Evolutionary conservation across 495 filamentous ascomycete genomes (phyloP), one percentile per base, ranked within the genome.

Genomic region (Neurospora sp.): DNA sequence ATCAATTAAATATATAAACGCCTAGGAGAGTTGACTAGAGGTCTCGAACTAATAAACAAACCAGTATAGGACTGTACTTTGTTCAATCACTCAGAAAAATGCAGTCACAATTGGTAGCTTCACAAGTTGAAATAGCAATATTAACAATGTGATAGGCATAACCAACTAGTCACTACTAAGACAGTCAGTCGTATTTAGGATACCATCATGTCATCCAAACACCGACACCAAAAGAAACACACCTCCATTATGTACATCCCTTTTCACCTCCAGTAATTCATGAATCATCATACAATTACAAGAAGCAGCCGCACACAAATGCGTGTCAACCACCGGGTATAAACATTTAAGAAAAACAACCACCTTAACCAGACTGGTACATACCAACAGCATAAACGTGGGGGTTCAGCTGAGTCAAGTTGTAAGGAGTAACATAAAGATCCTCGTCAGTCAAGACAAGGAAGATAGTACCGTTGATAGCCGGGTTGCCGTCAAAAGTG

Each of bases 381-480:
- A 96, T 79, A 35, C 88, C 91, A 14, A 91, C 81, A 40, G 93
- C 93, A 73, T 89, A 87, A 16, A 97, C 89, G 77, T 94, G 92
- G 3, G 90, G 87, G 73, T 96, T 95, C 35, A 96, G 82, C 84
- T 86, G 82, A 12, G 82, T 86, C 39, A 94, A 41, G 79, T 97
- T 97, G 79, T 92, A 95, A 4, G 93, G 91, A 27, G 91, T 95
- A 14, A 94, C 82, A 73, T 82, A 87, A 0, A 90, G 71, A 76
- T 94, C 87, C 5, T 80, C 76, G 77, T 97, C 92, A 2, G 92
- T 94, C 16, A 97, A 79, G 6, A 88, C 90, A 70, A 97, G 82
- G 73, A 94, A 95, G 77, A 94, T 90, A 6, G 93, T 96, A 1
- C 88, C 91, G 75, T 96, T 95, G 70, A 93, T 85, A 5, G 89